Conservation (phyloP, 1,139 yeast species). For the Saccharomyces pastorianus region DNA sequence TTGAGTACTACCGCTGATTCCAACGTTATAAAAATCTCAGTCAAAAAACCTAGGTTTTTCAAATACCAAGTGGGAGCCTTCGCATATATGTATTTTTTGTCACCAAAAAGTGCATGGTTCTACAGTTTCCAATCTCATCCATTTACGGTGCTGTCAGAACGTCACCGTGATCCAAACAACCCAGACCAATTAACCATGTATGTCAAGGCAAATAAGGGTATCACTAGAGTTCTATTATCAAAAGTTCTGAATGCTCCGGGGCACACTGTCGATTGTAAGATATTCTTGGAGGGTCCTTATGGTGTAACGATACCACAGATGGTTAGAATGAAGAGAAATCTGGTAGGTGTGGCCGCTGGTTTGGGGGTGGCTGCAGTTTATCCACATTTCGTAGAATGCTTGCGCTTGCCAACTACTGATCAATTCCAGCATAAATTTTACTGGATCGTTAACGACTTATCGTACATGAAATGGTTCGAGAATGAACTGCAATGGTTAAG, state of each 20-base stretch:
- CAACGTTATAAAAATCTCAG: conserved; percentile 36
- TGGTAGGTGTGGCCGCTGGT: conserved; percentile 26
- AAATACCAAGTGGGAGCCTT: conserved; percentile 56
- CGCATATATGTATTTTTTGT: conserved; percentile 49
- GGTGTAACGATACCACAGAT: conserved; percentile 42
- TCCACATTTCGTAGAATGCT: conserved; percentile 15
- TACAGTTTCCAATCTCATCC: conserved; percentile 59
- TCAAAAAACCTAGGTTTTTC: conserved; percentile 38
- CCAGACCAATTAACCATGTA: conserved; percentile 36
- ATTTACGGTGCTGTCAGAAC: conserved; percentile 42
- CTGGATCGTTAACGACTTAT: conserved; percentile 22
- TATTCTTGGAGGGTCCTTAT: conserved; percentile 57
- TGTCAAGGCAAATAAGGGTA: conserved; percentile 42
- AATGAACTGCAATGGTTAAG: conserved; percentile 32
- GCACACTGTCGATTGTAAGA: conserved; percentile 26
- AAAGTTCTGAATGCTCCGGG: conserved; percentile 22
- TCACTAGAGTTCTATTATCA: conserved; percentile 35
- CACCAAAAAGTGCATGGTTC: conserved; percentile 40
- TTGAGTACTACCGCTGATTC: conserved; percentile 29
- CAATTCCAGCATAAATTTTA: conserved; percentile 11
- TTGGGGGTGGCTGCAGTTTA: conserved; percentile 27
- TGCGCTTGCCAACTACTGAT: conserved; percentile 2
- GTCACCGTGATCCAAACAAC: conserved; percentile 26
- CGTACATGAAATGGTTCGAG: conserved; percentile 35
- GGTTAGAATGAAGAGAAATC: conserved; percentile 8